A percentile compares a stretch with the other conserved stretches of the same genome.
Evolutionary conservation across 306 rosid genomes (phyloP).

Genomic region (Acacia crassicarpa): DNA sequence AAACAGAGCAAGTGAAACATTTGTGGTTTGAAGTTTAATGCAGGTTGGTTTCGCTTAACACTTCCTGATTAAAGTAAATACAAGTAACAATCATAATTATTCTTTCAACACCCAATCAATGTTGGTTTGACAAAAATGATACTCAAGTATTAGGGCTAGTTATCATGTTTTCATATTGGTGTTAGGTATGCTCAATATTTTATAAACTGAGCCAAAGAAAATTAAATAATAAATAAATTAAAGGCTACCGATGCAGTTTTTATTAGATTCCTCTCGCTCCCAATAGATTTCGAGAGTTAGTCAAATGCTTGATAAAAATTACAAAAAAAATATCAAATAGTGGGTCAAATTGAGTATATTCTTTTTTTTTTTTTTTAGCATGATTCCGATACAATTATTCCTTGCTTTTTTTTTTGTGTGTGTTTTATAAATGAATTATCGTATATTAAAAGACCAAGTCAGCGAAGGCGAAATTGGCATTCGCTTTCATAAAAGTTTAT

Average conservation of each 20-base stretch:
- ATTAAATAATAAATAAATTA: constrained; percentile 13
- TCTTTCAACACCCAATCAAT: constrained; percentile 18
- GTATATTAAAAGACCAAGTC: background rate
- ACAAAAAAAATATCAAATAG: background rate
- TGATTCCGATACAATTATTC: background rate
- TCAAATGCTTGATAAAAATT: constrained; percentile 22
- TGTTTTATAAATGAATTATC: background rate
- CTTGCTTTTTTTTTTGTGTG: background rate
- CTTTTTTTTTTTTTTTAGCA: constrained; percentile 1
- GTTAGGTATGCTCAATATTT: constrained; percentile 43
- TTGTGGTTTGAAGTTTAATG: constrained; percentile 5
- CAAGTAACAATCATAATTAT: background rate
- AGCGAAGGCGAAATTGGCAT: background rate
- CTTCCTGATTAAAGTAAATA: background rate
- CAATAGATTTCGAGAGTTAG: background rate
- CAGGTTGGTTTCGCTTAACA: background rate
- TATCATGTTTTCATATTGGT: constrained; percentile 43
- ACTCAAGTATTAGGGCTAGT: constrained; percentile 20
- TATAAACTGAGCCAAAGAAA: constrained; percentile 12
- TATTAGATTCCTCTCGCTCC: background rate
- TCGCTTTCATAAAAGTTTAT: background rate
- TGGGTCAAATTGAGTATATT: constrained; percentile 1
- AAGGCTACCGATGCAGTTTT: background rate
- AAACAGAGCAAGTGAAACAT: background rate
- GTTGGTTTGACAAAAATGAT: constrained; percentile 24